phyloP scores from a whole-genome alignment of 2,329 filamentous ascomycete genomes.

The Chaetomium sp. region DNA sequence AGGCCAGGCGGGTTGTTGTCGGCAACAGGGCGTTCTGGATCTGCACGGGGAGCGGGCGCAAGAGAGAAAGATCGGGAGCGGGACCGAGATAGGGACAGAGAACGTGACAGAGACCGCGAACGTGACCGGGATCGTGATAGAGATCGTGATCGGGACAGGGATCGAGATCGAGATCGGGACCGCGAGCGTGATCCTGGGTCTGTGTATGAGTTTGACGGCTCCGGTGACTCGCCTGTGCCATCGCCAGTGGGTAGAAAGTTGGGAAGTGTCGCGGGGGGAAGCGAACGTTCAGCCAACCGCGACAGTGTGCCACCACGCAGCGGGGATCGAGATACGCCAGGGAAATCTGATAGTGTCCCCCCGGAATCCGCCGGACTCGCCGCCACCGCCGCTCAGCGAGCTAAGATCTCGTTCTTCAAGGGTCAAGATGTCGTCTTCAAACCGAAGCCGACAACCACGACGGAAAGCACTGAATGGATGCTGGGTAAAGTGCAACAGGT shows the following conservation, averaged over 20 bases:
- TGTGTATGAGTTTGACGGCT: constrained; percentile 39
- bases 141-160: constrained; percentile 18
- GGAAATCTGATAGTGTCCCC: constrained; percentile 51
- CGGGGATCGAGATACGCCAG: constrained; percentile 46
- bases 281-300: constrained; percentile 29
- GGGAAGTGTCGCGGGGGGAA: constrained; percentile 28
- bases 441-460: constrained; percentile 44
- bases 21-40: constrained; percentile 13
- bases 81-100: constrained; percentile 25
- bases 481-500: constrained; percentile 72
- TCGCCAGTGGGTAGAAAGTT: constrained; percentile 35
- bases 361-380: constrained; percentile 31
- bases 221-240: constrained; percentile 37
- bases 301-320: constrained; percentile 32
- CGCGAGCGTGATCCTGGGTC: constrained; percentile 27
- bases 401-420: constrained; percentile 52
- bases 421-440: constrained; percentile 63
- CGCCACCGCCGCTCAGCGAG: constrained; percentile 33
- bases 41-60: constrained; percentile 13
- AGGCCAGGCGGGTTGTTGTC: constrained; percentile 19
- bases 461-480: constrained; percentile 58
- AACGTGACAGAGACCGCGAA: constrained; percentile 15
- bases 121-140: neutral
- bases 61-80: constrained; percentile 24
- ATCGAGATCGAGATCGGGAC: neutral